Percentiles rank a stretch among this genome's conserved stretches.
phyloP scores from a whole-genome alignment of 768 basidiomycete species.

The Cystofilobasidium capitatum region DNA sequence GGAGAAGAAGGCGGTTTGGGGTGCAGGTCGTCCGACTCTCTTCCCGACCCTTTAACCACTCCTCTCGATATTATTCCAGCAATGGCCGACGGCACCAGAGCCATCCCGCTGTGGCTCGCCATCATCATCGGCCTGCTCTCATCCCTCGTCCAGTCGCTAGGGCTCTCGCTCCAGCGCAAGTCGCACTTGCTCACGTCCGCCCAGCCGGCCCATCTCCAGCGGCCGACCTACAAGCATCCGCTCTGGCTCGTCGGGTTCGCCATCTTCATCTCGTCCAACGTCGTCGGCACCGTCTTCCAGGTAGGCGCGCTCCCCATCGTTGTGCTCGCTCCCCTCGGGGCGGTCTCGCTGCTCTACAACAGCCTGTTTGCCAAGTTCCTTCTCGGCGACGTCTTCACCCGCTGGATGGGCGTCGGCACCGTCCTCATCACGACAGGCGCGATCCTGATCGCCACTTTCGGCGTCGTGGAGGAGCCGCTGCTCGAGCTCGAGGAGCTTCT shows the following conservation, averaged over 20 bases:
- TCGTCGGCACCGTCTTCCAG: conserved; percentile 79
- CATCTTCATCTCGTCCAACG: conserved; percentile 55
- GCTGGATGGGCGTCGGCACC: conserved; percentile 72
- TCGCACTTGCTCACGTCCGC: conserved; percentile 76
- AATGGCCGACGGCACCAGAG: not conserved
- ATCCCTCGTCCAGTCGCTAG: conserved; percentile 78
- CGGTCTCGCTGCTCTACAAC: conserved; percentile 78
- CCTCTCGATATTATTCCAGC: too few relatives aligned
- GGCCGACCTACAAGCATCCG: conserved; percentile 69
- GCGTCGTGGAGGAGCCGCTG: conserved; percentile 79
- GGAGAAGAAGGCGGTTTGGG: too few relatives aligned
- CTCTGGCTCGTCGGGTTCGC: conserved; percentile 77
- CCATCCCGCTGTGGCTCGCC: conserved; percentile 36
- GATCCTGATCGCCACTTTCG: conserved; percentile 79
- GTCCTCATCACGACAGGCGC: conserved; percentile 79
- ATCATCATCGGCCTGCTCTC: conserved; percentile 60
- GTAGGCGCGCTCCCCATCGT: conserved; percentile 90
- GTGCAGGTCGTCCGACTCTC: too few relatives aligned
- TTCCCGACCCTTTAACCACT: too few relatives aligned
- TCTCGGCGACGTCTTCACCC: conserved; percentile 74
- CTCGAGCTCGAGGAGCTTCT: conserved; percentile 79
- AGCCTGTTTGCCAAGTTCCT: conserved; percentile 78
- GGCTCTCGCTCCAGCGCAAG: conserved; percentile 85
- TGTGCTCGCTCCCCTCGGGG: conserved; percentile 85
- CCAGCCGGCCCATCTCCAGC: conserved; percentile 55